These are phyloP conservation scores for Ophiostoma sp. DNA, from an alignment of 2,329 filamentous ascomycete species.

Conservation along the genomic window DNA sequence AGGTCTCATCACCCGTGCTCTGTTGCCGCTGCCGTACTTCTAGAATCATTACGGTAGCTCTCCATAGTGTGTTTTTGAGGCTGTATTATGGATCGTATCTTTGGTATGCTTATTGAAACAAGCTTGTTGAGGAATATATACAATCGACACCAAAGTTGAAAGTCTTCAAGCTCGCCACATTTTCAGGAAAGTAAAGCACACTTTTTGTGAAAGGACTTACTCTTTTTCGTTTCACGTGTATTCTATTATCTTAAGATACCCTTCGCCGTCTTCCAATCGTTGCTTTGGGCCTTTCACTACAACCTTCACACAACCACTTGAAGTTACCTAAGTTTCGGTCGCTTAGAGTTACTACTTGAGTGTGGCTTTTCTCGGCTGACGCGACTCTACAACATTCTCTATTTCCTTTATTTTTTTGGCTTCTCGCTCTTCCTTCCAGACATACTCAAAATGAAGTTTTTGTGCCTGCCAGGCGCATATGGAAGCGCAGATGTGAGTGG, in stretches of 20 bases:
- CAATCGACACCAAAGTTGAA: background rate
- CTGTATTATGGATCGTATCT: background rate
- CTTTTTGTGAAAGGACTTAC: background rate
- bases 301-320: background rate
- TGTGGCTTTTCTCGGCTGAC: background rate
- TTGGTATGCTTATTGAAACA: background rate
- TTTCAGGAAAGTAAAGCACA: background rate
- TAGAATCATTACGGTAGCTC: background rate
- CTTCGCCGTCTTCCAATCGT: too few relatives aligned
- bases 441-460: constrained; percentile 49
- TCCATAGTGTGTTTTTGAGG: background rate
- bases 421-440: background rate
- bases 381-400: background rate
- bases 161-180: constrained; percentile 2
- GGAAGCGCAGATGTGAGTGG: constrained; percentile 54
- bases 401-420: background rate
- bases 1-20: background rate
- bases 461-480: constrained; percentile 60
- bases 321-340: background rate
- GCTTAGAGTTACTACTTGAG: background rate
- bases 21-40: background rate
- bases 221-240: background rate
- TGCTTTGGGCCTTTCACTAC: background rate
- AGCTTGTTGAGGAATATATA: background rate
- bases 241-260: background rate